Evolutionary conservation across 208 protist species (phyloP).

Genomic region (Leishmania tarentolae): DNA sequence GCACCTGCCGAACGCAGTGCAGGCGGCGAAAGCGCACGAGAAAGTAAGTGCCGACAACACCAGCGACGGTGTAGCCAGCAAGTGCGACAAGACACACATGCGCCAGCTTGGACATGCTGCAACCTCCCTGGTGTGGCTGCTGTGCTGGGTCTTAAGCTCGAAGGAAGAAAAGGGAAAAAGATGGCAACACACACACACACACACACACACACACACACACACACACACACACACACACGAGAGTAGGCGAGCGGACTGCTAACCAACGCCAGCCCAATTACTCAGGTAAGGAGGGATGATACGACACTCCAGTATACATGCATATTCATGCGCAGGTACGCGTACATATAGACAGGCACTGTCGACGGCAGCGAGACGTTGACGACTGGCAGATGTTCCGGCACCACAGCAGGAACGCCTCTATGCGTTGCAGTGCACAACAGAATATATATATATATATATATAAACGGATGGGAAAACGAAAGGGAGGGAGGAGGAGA

Average conservation of each 20-base stretch:
- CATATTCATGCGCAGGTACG: not conserved
- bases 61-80: constrained; percentile 8
- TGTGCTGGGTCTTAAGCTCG: not conserved
- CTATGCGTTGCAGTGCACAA: not conserved
- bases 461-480: not conserved
- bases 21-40: constrained; percentile 27
- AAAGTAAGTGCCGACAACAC: constrained; percentile 3
- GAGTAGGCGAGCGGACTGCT: not conserved
- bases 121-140: not conserved
- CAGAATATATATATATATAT: no score
- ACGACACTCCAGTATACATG: not conserved
- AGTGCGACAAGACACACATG: constrained; percentile 1
- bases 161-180: not conserved
- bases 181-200: not conserved
- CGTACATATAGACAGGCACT: not conserved
- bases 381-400: not conserved
- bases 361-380: not conserved
- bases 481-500: not conserved
- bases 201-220: not conserved
- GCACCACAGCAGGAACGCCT: not conserved
- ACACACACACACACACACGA: not conserved
- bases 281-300: not conserved
- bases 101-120: not conserved
- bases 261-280: not conserved
- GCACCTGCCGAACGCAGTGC: constrained; percentile 22